A percentile compares a stretch with the other conserved stretches of the same genome.
Conservation (phyloP, 306 rosid genomes). For the Quercus berberidifolia region DNA sequence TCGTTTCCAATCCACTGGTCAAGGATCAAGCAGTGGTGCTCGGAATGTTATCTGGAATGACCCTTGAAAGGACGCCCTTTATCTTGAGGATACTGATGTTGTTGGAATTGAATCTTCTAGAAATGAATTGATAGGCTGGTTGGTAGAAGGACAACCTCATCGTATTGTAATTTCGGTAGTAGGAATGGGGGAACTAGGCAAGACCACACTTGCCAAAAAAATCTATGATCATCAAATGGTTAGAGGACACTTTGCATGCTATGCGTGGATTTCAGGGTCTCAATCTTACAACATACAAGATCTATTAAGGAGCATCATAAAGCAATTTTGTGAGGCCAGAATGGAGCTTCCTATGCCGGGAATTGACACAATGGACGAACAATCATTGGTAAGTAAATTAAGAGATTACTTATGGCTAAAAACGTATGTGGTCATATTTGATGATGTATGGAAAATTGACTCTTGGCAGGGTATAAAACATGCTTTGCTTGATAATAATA, state of each 20-base stretch:
- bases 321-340: too few relatives aligned
- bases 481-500: too few relatives aligned
- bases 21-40: too few relatives aligned
- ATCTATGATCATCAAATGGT: background rate
- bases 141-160: background rate
- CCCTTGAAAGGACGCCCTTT: background rate
- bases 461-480: too few relatives aligned
- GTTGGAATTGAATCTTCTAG: background rate
- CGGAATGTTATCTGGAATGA: background rate
- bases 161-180: background rate
- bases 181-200: background rate
- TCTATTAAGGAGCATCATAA: background rate
- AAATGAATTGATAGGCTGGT: background rate
- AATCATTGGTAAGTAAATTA: too few relatives aligned
- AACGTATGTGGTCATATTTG: too few relatives aligned
- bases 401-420: too few relatives aligned
- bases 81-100: background rate
- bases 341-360: too few relatives aligned
- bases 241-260: background rate
- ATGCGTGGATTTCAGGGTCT: background rate
- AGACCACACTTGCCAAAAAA: background rate
- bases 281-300: background rate
- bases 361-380: too few relatives aligned
- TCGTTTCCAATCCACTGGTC: too few relatives aligned
- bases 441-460: too few relatives aligned